A percentile compares a stretch with the other conserved stretches of the same genome.
phyloP scores from a whole-genome alignment of 2,329 filamentous ascomycete species.

The Metarhizium rileyi region DNA sequence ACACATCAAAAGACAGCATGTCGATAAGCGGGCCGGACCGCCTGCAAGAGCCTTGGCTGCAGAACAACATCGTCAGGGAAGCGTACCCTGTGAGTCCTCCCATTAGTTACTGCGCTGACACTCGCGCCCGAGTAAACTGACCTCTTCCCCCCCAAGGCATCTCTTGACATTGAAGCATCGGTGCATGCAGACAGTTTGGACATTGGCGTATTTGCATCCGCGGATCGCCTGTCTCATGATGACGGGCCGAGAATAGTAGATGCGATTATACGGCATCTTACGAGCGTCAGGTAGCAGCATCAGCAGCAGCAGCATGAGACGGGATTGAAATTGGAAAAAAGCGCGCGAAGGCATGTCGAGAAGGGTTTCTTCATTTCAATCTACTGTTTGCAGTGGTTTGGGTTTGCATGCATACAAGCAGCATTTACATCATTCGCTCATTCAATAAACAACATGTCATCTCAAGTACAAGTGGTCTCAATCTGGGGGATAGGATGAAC shows the following conservation, averaged over 20 bases:
- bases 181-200: slow-evolving; percentile 22
- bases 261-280: slow-evolving; percentile 14
- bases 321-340: neutral
- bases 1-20: neutral
- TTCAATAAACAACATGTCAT: neutral
- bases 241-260: slow-evolving; percentile 17
- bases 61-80: slow-evolving; percentile 15
- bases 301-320: neutral
- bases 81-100: slow-evolving; percentile 19
- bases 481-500: slow-evolving; percentile 40
- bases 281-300: neutral
- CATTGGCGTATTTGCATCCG: slow-evolving; percentile 31
- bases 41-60: slow-evolving; percentile 8
- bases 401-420: neutral
- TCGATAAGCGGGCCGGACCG: neutral
- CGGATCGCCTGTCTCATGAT: slow-evolving; percentile 14
- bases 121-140: slow-evolving; percentile 6
- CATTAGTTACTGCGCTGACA: neutral
- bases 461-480: neutral
- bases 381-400: neutral
- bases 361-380: neutral
- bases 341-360: neutral
- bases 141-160: slow-evolving; percentile 17
- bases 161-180: slow-evolving; percentile 31
- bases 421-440: neutral